Percentiles rank a stretch among this genome's conserved stretches.
Evolutionary conservation across 129 eudicot genomes (phyloP).

Genomic region (Tanacetum coccineum): DNA sequence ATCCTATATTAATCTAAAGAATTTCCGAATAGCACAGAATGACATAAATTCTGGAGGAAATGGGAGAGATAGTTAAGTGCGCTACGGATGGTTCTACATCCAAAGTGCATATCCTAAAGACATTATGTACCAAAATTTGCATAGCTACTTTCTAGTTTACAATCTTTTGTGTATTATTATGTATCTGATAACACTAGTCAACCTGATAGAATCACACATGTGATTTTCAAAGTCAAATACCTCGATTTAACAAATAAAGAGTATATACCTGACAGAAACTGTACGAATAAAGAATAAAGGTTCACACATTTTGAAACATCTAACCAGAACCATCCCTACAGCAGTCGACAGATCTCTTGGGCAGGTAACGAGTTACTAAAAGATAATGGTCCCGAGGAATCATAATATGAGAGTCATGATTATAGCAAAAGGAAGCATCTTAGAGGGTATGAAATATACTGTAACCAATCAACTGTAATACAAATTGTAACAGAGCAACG

Average conservation of each 20-base stretch:
- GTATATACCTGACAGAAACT: not conserved
- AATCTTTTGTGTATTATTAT: not conserved
- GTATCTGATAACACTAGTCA: not conserved
- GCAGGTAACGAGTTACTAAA: not conserved
- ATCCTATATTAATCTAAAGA: not conserved
- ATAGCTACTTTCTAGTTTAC: not conserved
- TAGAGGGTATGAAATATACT: not conserved
- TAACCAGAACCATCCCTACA: not conserved
- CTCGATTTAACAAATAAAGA: not conserved
- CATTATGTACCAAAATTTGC: not conserved
- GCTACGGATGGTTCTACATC: not conserved
- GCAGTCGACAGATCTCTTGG: not conserved
- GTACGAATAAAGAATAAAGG: not conserved
- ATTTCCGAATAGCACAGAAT: not conserved
- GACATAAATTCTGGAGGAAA: not conserved
- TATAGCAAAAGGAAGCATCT: not conserved
- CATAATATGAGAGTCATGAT: not conserved
- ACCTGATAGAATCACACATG: not conserved
- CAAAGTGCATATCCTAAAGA: not conserved
- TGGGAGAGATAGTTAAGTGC: not conserved
- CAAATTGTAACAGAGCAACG: too few relatives aligned
- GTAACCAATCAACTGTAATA: not conserved
- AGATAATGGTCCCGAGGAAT: not conserved
- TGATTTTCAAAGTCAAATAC: constrained; percentile 6
- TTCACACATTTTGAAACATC: not conserved